phyloP scores from a whole-genome alignment of 805 yeast species.

The Barnettozyma populi region DNA sequence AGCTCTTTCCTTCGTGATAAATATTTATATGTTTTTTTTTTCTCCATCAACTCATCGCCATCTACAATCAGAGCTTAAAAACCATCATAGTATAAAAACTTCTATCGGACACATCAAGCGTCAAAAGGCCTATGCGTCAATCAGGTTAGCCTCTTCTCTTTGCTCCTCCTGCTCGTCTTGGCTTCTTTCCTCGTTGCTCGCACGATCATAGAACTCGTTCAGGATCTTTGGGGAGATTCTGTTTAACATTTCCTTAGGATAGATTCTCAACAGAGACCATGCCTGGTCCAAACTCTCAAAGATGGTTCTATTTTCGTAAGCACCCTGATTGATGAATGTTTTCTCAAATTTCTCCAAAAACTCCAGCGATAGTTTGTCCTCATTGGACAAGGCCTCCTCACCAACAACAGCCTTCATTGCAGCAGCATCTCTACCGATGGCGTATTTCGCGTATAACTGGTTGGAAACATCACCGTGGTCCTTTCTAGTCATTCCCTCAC shows the following conservation, averaged over 20 bases:
- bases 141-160: slow-evolving; percentile 30
- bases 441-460: slow-evolving; percentile 98
- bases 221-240: slow-evolving; percentile 97
- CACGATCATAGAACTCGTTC: slow-evolving; percentile 91
- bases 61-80: background rate
- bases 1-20: too few relatives aligned
- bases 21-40: too few relatives aligned
- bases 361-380: slow-evolving; percentile 95
- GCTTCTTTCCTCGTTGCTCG: slow-evolving; percentile 59
- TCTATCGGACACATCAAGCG: slow-evolving; percentile 1
- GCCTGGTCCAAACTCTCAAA: slow-evolving; percentile 97
- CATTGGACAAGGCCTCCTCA: slow-evolving; percentile 97
- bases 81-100: background rate
- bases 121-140: slow-evolving; percentile 28
- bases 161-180: slow-evolving; percentile 37
- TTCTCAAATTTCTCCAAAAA: slow-evolving; percentile 97
- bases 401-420: slow-evolving; percentile 99
- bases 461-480: slow-evolving; percentile 99
- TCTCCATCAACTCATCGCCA: too few relatives aligned
- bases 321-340: slow-evolving; percentile 93
- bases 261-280: slow-evolving; percentile 95
- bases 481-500: slow-evolving; percentile 99
- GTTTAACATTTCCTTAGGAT: slow-evolving; percentile 97
- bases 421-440: slow-evolving; percentile 99
- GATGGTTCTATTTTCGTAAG: slow-evolving; percentile 91